Evolutionary conservation across 768 basidiomycete species (phyloP), one percentile per base, ranked within the genome.

Genomic region (Mycena pura): DNA sequence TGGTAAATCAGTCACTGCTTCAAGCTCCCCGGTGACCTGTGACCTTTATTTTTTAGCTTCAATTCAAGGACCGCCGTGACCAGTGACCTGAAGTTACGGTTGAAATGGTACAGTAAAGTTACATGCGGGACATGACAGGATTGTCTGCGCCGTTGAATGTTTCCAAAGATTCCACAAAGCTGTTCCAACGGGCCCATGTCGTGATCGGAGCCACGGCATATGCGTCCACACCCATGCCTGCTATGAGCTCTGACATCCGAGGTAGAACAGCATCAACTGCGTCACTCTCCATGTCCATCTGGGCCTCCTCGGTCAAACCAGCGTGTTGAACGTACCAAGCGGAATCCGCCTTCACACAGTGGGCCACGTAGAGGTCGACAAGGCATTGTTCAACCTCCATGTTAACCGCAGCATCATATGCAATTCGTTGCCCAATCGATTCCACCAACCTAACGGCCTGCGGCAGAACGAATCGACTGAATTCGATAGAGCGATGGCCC

Each of bases 371-470:
- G 22, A 84, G 57, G 43, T 80, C 74, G 25, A 81, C 57, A n/a
- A 85, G 64, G 6, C 62, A 65, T 25, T 63, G 55, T 3, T 70
- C 67, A 0, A 83, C 45, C 0, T 71, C 72, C 2, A 52, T 63
- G 1, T 47, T 62, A 4, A 76, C 62, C 3, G 77, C 81, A 0
- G 79, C 79, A 1, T 80, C 79, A 55, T 81, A 81, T 2, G 81
- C 79, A 47, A 82, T 73, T 2, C 79, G 74, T 62, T 82, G 76
- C 0, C 82, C 83, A 52, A 83, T 78, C 6, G 82, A 79, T 55
- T 80, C 75, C 27, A 83, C 62, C 1, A 80, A 51, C 1, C 61
- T 58, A 22, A 77, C 72, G 52, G 81, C 79, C 22, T 72, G 74
- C 0, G 82, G 83, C 22, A 85, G 77, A 24, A 83, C 29, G 36